phyloP scores from a whole-genome alignment of 2,329 filamentous ascomycete species.

The Aspergillus aculeatus region DNA sequence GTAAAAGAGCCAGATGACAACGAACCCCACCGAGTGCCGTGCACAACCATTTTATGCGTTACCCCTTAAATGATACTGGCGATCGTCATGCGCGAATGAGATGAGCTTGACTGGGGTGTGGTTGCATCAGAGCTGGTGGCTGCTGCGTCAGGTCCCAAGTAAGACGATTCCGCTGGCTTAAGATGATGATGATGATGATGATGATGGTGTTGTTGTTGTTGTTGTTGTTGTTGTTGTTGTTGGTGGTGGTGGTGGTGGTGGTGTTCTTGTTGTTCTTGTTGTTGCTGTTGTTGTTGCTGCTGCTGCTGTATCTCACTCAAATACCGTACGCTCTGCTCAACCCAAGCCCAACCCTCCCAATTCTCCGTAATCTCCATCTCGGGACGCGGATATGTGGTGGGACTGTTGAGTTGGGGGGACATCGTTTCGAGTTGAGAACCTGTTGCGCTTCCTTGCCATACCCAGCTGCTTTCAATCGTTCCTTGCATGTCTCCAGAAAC shows the following conservation, averaged over 20 bases:
- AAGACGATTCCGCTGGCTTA: slow-evolving; percentile 19
- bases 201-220: slow-evolving; percentile 22
- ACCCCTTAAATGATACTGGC: slow-evolving; percentile 44
- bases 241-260: too few species aligned
- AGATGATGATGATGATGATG: slow-evolving; percentile 14
- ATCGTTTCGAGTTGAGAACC: slow-evolving; percentile 37
- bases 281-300: slow-evolving; percentile 37
- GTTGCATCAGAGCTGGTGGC: slow-evolving; percentile 21
- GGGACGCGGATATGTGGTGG: slow-evolving; percentile 15
- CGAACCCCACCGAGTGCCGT: too few species aligned
- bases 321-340: slow-evolving; percentile 63
- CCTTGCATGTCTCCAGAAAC: slow-evolving; percentile 84
- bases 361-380: slow-evolving; percentile 49
- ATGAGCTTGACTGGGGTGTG: slow-evolving; percentile 30
- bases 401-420: slow-evolving; percentile 18
- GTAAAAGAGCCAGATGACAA: too few species aligned
- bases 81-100: slow-evolving; percentile 47
- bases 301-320: slow-evolving; percentile 37
- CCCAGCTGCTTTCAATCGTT: slow-evolving; percentile 73
- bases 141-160: slow-evolving; percentile 24
- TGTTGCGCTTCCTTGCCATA: slow-evolving; percentile 68
- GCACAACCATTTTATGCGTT: neutral
- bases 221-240: slow-evolving; percentile 36
- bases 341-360: slow-evolving; percentile 77
- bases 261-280: slow-evolving; percentile 10